A percentile compares a stretch with the other conserved stretches of the same genome.
phyloP scores from a whole-genome alignment of 2,329 filamentous ascomycete genomes.

The Beauveria rudraprayagi region DNA sequence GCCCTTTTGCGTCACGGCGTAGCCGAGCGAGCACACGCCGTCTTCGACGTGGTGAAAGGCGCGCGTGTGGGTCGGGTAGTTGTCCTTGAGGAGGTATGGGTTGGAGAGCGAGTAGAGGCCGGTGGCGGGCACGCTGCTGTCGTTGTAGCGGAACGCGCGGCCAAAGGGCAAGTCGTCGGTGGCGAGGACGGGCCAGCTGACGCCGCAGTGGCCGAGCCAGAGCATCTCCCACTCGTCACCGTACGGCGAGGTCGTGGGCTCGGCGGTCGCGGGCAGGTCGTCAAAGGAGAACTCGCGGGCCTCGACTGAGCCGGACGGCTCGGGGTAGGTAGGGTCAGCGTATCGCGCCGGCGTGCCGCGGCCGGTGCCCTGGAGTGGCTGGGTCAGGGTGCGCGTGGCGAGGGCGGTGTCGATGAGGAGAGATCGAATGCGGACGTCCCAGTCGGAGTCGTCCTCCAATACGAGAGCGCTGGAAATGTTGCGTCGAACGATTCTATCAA shows the following conservation, averaged over 20 bases:
- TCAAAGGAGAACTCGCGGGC: slow-evolving; percentile 12
- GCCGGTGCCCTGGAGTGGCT: slow-evolving; percentile 16
- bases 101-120: slow-evolving; percentile 23
- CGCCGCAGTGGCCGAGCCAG: slow-evolving; percentile 41
- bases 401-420: slow-evolving; percentile 35
- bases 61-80: slow-evolving; percentile 31
- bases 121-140: slow-evolving; percentile 25
- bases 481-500: slow-evolving; percentile 30
- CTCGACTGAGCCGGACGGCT: neutral
- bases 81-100: slow-evolving; percentile 21
- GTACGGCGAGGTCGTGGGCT: slow-evolving; percentile 29
- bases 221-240: slow-evolving; percentile 42
- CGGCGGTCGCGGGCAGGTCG: slow-evolving; percentile 4
- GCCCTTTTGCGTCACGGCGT: slow-evolving; percentile 33
- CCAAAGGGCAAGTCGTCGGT: slow-evolving; percentile 17
- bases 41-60: slow-evolving; percentile 31
- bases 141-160: slow-evolving; percentile 21
- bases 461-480: slow-evolving; percentile 39
- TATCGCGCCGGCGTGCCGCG: neutral
- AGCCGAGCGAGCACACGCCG: slow-evolving; percentile 33
- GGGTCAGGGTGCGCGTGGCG: slow-evolving; percentile 24
- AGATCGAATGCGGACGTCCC: slow-evolving; percentile 41
- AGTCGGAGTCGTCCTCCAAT: slow-evolving; percentile 48
- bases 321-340: slow-evolving; percentile 17
- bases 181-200: slow-evolving; percentile 19